phyloP scores from a whole-genome alignment of 176 grass and related monocot genomes.

The Carex scoparia region DNA sequence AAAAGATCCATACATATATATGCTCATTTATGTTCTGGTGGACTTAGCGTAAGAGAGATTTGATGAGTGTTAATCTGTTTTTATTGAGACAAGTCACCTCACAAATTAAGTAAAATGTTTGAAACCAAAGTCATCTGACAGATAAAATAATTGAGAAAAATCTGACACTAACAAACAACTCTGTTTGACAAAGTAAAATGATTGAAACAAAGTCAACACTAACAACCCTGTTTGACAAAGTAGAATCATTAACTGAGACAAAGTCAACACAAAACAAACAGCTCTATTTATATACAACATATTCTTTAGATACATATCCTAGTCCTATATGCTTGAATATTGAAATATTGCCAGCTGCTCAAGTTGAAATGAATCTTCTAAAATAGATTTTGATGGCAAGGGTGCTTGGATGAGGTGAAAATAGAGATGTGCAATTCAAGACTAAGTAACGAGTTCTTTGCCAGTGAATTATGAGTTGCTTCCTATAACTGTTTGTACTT shows the following conservation, averaged over 20 bases:
- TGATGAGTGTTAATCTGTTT: background rate
- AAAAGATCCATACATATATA: background rate
- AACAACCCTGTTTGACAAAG: background rate
- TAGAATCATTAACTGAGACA: background rate
- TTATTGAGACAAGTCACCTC: background rate
- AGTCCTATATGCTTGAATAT: background rate
- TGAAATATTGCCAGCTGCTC: background rate
- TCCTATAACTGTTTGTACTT: background rate
- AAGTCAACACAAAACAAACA: background rate
- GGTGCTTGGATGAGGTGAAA: background rate
- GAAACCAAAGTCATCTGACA: background rate
- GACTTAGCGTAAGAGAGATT: background rate
- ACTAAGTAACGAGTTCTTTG: background rate
- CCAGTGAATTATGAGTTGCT: background rate
- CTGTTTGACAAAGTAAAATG: background rate
- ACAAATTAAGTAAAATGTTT: background rate
- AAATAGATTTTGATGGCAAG: background rate
- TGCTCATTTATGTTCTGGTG: background rate
- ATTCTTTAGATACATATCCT: background rate
- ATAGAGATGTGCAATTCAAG: background rate
- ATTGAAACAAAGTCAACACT: background rate
- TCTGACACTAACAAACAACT: background rate
- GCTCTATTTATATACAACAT: background rate
- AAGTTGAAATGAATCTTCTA: background rate
- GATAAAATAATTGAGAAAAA: background rate